Base-by-base conservation (phyloP, 2,329 filamentous ascomycete species). In the Aureobasidium sp. region DNA sequence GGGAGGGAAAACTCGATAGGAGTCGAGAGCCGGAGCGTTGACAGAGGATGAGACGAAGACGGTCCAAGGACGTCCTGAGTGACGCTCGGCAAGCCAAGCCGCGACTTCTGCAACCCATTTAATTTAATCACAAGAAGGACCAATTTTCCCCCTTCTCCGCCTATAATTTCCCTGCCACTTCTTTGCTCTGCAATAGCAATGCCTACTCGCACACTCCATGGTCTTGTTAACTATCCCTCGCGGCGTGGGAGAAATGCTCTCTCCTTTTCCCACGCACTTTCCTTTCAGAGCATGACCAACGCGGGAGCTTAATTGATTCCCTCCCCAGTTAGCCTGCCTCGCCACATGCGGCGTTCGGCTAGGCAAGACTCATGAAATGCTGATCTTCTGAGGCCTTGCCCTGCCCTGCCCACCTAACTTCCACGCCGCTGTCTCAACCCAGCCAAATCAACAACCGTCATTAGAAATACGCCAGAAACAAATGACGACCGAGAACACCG, bases 1-100 rank as follows among this genome's bases (percentile, higher is more conserved):
- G 36, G 42, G 42, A 50, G 45, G 27, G 44, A 41, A 61, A 55
- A 55, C 25, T 45, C 47, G 59, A 61, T 36, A 54, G 41, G 59
- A 61, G 59, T 61, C 59, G 59, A 52, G 47, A 49, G 57, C 39
- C 44, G 53, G 16, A 44, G 16, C 49, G 59, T 55, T 61, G 49
- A 41, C 21, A 37, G 30, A 55, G 47, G 39, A 16, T 29, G 48
- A 49, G 58, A 32, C 42, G 32, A 30, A 49, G 44, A 59, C 27
- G 27, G 9, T 6, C 25, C 25, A n/a, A 11, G 15, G 27, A 30
- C 45, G 27, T 32, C 3, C 34, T 11, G 6, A 30, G 45, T 48
- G 45, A 48, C 45, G 45, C 45, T 30, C 45, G 27, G 45, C 21
- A 29, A 47, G 45, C 45, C 45, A 48, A 48, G 45, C 45, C 45